Evolutionary conservation across 139 green algal species (phyloP).

Genomic region (Haematococcus lacustris): DNA sequence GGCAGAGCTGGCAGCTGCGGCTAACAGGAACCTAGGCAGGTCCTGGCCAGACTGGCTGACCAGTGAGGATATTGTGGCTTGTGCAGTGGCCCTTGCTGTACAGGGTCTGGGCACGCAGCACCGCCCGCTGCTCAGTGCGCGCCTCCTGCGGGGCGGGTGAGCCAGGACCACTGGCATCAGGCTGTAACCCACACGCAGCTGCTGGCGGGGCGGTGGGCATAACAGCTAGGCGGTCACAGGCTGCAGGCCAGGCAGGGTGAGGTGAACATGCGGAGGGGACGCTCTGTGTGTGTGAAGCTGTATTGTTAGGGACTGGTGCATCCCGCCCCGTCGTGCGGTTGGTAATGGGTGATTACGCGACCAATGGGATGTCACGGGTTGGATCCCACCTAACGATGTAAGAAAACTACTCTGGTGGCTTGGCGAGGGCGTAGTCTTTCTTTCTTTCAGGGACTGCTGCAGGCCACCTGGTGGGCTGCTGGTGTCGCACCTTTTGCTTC

Average conservation of each 20-base stretch:
- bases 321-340: not conserved
- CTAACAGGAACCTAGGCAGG: no score
- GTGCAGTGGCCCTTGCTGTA: conserved; percentile 32
- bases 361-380: not conserved
- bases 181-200: not conserved
- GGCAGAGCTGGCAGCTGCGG: no score
- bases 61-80: conserved; percentile 41
- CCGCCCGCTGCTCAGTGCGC: conserved; percentile 3
- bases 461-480: not conserved
- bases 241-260: not conserved
- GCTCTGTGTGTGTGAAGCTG: not conserved
- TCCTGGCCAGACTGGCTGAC: conserved; percentile 16
- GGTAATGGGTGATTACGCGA: not conserved
- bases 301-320: not conserved
- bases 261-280: not conserved
- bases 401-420: not conserved
- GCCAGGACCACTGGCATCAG: not conserved
- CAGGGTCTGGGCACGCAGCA: conserved; percentile 22
- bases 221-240: not conserved
- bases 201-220: not conserved
- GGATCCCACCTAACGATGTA: no score
- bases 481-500: conserved; percentile 20
- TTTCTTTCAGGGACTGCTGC: not conserved
- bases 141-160: conserved; percentile 20
- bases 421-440: not conserved